Base-by-base conservation (phyloP, 2,329 filamentous ascomycete genomes). In the Dactylellina cionopaga region DNA sequence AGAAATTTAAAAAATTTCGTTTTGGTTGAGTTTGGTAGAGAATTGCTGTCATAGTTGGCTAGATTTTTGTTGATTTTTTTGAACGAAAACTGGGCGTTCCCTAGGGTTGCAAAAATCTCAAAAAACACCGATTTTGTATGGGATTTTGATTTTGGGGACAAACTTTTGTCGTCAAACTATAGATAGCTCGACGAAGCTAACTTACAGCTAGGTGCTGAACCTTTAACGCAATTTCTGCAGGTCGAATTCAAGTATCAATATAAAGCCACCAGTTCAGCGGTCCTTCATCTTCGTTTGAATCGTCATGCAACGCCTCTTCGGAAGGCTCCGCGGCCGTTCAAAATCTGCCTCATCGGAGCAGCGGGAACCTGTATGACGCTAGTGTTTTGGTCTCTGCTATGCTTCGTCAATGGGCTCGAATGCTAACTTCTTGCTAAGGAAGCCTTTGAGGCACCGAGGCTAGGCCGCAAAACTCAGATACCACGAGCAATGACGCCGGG, bases 241-340 rank as follows among this genome's bases (percentile, higher is more conserved):
- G n/a, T n/a, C n/a, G n/a, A n/a, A n/a, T n/a, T n/a, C n/a, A n/a
- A n/a, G n/a, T n/a, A n/a, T n/a, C n/a, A n/a, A n/a, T n/a, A n/a
- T n/a, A n/a, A n/a, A n/a, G n/a, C n/a, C n/a, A n/a, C n/a, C n/a
- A n/a, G n/a, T n/a, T n/a, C n/a, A n/a, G n/a, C n/a, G n/a, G n/a
- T n/a, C n/a, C n/a, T n/a, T n/a, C n/a, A n/a, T n/a, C n/a, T n/a
- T n/a, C n/a, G n/a, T n/a, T n/a, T 3, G 11, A 49, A n/a, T 31
- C 46, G 11, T 6, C 27, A 49, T 49, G 24, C 24, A 29, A 31
- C 51, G 19, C n/a, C 51, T 39, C n/a, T 44, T 58, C 11, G 19
- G 37, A 17, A 58, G 9, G 35, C 19, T 58, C 52, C 52, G 37
- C 37, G n/a, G 33, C 24, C 52, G 52, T 11, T 58, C 52, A 11